Evolutionary conservation across 306 rosid genomes (phyloP).

Genomic region (Cajanus cajan): DNA sequence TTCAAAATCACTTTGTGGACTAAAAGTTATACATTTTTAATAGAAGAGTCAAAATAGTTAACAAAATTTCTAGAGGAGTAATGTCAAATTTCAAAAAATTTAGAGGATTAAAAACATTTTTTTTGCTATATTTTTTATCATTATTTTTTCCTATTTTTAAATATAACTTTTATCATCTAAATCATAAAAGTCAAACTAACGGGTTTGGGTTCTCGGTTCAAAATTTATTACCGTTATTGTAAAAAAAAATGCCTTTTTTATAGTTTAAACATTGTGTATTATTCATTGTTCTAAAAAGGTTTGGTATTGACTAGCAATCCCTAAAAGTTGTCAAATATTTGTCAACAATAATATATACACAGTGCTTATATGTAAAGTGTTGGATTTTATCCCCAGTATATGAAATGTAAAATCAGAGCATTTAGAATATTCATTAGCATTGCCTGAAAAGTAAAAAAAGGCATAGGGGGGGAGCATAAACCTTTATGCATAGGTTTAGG

Average conservation of each 20-base stretch:
- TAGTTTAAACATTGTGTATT: background rate
- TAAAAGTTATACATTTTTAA: too few relatives aligned
- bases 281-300: background rate
- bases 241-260: background rate
- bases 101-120: too few relatives aligned
- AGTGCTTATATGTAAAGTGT: background rate
- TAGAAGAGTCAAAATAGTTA: too few relatives aligned
- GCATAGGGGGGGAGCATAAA: background rate
- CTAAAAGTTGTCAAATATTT: background rate
- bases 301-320: background rate
- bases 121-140: too few relatives aligned
- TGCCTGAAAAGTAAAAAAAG: background rate
- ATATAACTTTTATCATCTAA: background rate
- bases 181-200: background rate
- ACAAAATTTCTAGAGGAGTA: too few relatives aligned
- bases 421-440: conserved; percentile 21
- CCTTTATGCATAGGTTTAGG: conserved; percentile 9
- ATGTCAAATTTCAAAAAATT: too few relatives aligned
- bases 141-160: background rate
- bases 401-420: background rate
- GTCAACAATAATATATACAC: background rate
- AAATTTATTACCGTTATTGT: too few relatives aligned
- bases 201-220: too few relatives aligned
- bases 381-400: background rate
- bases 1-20: too few relatives aligned